phyloP scores from a whole-genome alignment of 1,284 basidiomycete genomes.

The Thecaphora frezii region DNA sequence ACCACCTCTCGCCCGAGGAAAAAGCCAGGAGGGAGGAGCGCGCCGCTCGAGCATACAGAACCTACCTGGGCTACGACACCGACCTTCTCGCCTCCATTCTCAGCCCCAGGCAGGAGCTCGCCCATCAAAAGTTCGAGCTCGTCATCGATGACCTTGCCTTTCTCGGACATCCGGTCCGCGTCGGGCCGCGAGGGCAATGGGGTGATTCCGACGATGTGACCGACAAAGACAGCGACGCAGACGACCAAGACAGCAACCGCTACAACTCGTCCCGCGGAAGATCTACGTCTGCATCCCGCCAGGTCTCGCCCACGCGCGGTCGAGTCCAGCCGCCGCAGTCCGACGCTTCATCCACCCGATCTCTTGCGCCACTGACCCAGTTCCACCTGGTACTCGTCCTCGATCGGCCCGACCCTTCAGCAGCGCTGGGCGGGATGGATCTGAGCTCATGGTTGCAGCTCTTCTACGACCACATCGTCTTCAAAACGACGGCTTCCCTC shows the following conservation, averaged over 20 bases:
- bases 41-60: conserved; percentile 60
- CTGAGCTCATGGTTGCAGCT: conserved; percentile 43
- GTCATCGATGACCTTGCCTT: conserved; percentile 90
- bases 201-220: conserved; percentile 8
- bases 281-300: conserved; percentile 3
- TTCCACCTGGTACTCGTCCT: conserved; percentile 57
- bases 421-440: conserved; percentile 36
- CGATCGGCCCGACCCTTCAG: conserved; percentile 50
- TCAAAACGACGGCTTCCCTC: conserved; percentile 57
- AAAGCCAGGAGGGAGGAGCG: conserved; percentile 27
- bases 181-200: conserved; percentile 62
- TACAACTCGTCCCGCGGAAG: conserved; percentile 1
- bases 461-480: conserved; percentile 55
- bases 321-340: not conserved
- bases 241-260: conserved; percentile 2
- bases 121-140: conserved; percentile 92
- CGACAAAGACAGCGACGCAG: not conserved
- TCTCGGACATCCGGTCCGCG: conserved; percentile 88
- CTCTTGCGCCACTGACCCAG: conserved; percentile 23
- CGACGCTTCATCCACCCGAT: conserved; percentile 5
- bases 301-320: not conserved
- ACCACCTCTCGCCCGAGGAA: conserved; percentile 29
- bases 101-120: conserved; percentile 74
- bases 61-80: conserved; percentile 75
- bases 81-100: conserved; percentile 80